Conservation (phyloP, 2,329 filamentous ascomycete species). For the Calycina herbarum region DNA sequence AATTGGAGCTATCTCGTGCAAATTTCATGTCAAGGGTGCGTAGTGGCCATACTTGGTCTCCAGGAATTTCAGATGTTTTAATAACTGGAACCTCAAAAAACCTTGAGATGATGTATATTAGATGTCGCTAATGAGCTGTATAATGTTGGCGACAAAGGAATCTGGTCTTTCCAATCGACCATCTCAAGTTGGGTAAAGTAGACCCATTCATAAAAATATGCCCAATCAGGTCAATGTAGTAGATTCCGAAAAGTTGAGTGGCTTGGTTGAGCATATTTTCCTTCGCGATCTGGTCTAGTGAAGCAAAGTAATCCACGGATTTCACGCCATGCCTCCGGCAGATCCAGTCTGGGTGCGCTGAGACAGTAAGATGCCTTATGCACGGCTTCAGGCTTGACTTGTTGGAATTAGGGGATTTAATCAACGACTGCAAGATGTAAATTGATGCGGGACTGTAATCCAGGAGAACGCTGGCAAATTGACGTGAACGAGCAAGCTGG, state of each 20-base stretch:
- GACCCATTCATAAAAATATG: not conserved
- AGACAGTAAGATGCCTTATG: not conserved
- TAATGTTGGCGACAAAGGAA: not conserved
- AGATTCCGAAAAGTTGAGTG: not conserved
- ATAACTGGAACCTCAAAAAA: not conserved
- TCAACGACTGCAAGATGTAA: not conserved
- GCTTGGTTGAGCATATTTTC: not conserved
- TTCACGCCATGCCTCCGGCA: not conserved
- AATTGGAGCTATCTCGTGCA: not conserved
- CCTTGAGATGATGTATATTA: not conserved
- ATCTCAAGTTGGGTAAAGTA: not conserved
- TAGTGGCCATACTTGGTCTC: not conserved
- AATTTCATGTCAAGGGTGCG: not conserved
- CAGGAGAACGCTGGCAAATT: slow-evolving; percentile 12
- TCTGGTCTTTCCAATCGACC: not conserved
- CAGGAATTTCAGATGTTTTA: not conserved
- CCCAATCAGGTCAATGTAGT: not conserved
- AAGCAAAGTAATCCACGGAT: not conserved
- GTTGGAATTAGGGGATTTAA: not conserved
- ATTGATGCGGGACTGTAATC: slow-evolving; percentile 14
- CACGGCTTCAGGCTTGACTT: not conserved
- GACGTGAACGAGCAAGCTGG: slow-evolving; percentile 15
- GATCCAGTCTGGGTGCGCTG: not conserved
- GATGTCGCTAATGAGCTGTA: not conserved
- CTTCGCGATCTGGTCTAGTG: not conserved